A percentile compares a stretch with the other conserved stretches of the same genome.
These are phyloP conservation scores for Auricularia sp. DNA, from an alignment of 768 basidiomycete species.

Conservation along the genomic window DNA sequence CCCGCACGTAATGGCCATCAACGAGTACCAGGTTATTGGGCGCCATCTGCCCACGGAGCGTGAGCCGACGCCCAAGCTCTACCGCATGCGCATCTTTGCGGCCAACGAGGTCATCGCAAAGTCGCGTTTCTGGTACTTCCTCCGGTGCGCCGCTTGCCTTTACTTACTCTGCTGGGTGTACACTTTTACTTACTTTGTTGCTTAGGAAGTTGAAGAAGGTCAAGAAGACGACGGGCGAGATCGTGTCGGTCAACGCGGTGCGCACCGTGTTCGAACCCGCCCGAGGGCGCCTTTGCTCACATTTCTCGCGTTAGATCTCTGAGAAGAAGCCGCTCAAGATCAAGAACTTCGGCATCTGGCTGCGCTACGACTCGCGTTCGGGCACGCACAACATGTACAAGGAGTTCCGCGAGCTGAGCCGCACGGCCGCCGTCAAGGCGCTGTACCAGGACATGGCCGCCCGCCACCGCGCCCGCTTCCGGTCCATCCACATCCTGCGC, in stretches of 20 bases:
- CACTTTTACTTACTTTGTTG: neutral
- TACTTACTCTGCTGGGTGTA: neutral
- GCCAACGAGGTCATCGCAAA: slow-evolving; percentile 98
- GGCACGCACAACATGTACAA: slow-evolving; percentile 99
- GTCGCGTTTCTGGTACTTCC: slow-evolving; percentile 99
- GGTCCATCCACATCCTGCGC: slow-evolving; percentile 97
- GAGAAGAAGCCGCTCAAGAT: slow-evolving; percentile 97
- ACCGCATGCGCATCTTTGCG: slow-evolving; percentile 99
- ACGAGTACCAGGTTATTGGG: slow-evolving; percentile 95
- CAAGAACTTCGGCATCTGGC: slow-evolving; percentile 99
- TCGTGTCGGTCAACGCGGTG: slow-evolving; percentile 96
- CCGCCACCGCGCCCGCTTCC: slow-evolving; percentile 96
- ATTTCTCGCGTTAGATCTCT: slow-evolving; percentile 56
- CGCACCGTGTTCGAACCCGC: slow-evolving; percentile 36
- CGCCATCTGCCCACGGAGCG: slow-evolving; percentile 92
- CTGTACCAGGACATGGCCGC: slow-evolving; percentile 99
- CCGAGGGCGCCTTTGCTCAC: slow-evolving; percentile 62
- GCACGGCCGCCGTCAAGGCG: slow-evolving; percentile 91
- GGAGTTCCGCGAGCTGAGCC: slow-evolving; percentile 84
- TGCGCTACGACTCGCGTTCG: slow-evolving; percentile 98
- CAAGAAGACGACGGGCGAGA: slow-evolving; percentile 98
- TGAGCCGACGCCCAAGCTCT: slow-evolving; percentile 94
- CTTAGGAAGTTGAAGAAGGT: slow-evolving; percentile 91
- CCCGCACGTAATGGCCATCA: slow-evolving; percentile 47
- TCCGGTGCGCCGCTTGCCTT: slow-evolving; percentile 45